Evolutionary conservation across 2,329 filamentous ascomycete genomes (phyloP).

Genomic region (Rhynchosporium graminicola): DNA sequence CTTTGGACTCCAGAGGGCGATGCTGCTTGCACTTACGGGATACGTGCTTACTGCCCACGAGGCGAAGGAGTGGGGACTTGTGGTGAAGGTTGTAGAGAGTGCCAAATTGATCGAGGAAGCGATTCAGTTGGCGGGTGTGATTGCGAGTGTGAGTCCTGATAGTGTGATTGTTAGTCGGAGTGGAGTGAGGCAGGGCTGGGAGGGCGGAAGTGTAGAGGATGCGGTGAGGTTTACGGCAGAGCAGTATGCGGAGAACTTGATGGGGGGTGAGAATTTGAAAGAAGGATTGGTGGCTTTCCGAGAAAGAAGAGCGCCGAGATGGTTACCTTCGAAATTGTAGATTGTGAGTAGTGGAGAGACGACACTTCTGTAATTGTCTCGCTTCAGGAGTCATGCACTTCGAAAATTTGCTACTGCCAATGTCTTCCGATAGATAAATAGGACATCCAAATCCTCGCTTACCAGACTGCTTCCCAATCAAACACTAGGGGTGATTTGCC

Average conservation of each 20-base stretch:
- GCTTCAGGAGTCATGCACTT: too few species aligned
- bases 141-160: slow-evolving; percentile 41
- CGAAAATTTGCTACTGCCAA: too few species aligned
- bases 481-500: too few species aligned
- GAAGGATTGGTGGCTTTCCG: slow-evolving; percentile 54
- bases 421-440: too few species aligned
- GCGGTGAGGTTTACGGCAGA: slow-evolving; percentile 46
- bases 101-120: slow-evolving; percentile 40
- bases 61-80: slow-evolving; percentile 37
- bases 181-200: slow-evolving; percentile 42
- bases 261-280: slow-evolving; percentile 49
- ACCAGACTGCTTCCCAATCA: too few species aligned
- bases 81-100: slow-evolving; percentile 37
- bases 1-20: slow-evolving; percentile 43
- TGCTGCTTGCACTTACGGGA: slow-evolving; percentile 23
- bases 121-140: slow-evolving; percentile 39
- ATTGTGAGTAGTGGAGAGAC: too few species aligned
- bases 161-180: slow-evolving; percentile 41
- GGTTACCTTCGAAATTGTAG: slow-evolving; percentile 43
- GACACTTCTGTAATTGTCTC: too few species aligned
- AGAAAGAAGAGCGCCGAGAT: slow-evolving; percentile 51
- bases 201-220: slow-evolving; percentile 46
- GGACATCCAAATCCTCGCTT: too few species aligned
- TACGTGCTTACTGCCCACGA: slow-evolving; percentile 49
- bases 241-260: slow-evolving; percentile 44